Evolutionary conservation across 2,329 filamentous ascomycete genomes (phyloP).

Genomic region (Trichophyton mentagrophytes): DNA sequence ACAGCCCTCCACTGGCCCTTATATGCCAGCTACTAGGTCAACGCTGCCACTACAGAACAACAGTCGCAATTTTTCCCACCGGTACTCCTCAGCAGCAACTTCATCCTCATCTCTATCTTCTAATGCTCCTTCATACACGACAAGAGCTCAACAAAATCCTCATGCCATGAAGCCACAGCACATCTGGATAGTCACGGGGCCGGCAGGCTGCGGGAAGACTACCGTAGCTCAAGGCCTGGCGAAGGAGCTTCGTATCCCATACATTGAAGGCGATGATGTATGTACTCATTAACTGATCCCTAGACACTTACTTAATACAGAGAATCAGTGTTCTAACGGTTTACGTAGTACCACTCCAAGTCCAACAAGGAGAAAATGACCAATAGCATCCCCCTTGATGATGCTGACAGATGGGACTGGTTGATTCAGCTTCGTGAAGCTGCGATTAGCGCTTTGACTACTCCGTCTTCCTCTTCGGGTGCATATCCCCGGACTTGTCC

Average conservation of each 20-base stretch:
- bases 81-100: background rate
- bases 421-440: constrained; percentile 62
- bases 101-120: background rate
- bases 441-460: constrained; percentile 39
- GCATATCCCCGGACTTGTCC: constrained; percentile 28
- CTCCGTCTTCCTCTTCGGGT: constrained; percentile 17
- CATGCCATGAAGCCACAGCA: constrained; percentile 45
- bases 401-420: constrained; percentile 97
- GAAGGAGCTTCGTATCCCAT: constrained; percentile 50
- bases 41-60: background rate
- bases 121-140: constrained; percentile 12
- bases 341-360: constrained; percentile 35
- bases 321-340: constrained; percentile 6
- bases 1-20: constrained; percentile 15
- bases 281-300: constrained; percentile 19
- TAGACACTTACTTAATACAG: background rate
- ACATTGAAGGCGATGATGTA: constrained; percentile 69
- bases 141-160: constrained; percentile 7
- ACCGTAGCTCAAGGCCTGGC: constrained; percentile 58
- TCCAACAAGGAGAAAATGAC: constrained; percentile 88
- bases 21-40: constrained; percentile 5
- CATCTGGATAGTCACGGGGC: constrained; percentile 70
- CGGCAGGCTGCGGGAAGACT: constrained; percentile 67
- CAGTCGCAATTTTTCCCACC: background rate
- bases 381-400: constrained; percentile 68